phyloP scores from a whole-genome alignment of 768 basidiomycete genomes.

The Tulasnella calospora region DNA sequence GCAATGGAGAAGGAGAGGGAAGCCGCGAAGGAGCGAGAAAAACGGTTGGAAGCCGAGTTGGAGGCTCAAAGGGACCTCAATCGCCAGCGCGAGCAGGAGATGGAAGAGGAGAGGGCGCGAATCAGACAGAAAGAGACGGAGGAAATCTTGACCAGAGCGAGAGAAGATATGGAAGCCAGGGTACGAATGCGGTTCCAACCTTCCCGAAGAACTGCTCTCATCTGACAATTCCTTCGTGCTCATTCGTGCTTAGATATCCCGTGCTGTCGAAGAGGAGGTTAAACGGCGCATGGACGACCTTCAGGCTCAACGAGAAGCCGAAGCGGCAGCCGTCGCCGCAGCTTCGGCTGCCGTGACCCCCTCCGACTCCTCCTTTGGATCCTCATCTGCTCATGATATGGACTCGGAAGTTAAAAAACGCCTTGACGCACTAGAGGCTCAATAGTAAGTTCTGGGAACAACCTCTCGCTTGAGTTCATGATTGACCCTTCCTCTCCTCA shows the following conservation, averaged over 20 bases:
- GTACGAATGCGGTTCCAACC: constrained; percentile 39
- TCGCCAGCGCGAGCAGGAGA: constrained; percentile 22
- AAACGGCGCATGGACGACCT: constrained; percentile 53
- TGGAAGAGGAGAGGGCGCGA: constrained; percentile 12
- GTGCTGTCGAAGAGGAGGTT: constrained; percentile 69
- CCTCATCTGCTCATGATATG: constrained; percentile 60
- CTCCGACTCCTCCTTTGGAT: constrained; percentile 55
- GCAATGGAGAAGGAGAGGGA: constrained; percentile 32
- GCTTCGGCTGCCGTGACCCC: constrained; percentile 36
- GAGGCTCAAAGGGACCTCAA: constrained; percentile 12
- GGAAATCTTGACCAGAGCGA: constrained; percentile 41
- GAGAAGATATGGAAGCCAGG: constrained; percentile 70
- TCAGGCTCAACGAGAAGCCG: constrained; percentile 30
- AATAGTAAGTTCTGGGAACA: constrained; percentile 50
- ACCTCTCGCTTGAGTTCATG: neutral
- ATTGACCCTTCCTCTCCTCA: neutral
- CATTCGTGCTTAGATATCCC: constrained; percentile 51
- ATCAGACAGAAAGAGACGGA: constrained; percentile 31
- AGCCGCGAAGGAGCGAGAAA: constrained; percentile 17
- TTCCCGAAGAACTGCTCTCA: neutral
- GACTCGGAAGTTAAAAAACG: constrained; percentile 62
- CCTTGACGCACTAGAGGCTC: constrained; percentile 64
- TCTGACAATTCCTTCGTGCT: constrained; percentile 3
- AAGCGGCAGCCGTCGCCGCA: constrained; percentile 20
- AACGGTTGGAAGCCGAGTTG: constrained; percentile 6